A percentile compares a stretch with the other conserved stretches of the same genome.
Conservation (phyloP, 768 basidiomycete species). For the Lentinula detonsa region DNA sequence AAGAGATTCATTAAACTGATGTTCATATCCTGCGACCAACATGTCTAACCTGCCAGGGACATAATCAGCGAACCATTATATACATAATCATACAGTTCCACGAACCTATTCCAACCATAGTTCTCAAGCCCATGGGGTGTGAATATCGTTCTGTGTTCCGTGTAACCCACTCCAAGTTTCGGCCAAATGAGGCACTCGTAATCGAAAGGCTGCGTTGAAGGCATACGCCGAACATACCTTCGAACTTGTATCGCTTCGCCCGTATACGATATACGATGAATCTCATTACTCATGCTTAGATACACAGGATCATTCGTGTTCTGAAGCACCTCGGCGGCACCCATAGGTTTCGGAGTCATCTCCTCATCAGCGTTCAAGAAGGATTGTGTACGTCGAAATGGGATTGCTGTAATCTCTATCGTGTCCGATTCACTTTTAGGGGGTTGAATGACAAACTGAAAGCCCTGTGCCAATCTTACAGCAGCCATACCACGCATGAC, state of each 20-base stretch:
- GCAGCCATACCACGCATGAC: slow-evolving; percentile 95
- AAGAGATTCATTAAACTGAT: slow-evolving; percentile 72
- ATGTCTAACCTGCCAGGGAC: slow-evolving; percentile 60
- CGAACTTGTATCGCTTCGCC: slow-evolving; percentile 88
- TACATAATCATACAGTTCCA: not conserved
- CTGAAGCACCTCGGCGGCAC: slow-evolving; percentile 60
- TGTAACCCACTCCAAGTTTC: slow-evolving; percentile 82
- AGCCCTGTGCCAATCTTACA: slow-evolving; percentile 87
- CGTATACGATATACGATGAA: slow-evolving; percentile 87
- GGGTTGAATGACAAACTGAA: slow-evolving; percentile 79
- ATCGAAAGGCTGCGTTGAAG: slow-evolving; percentile 50
- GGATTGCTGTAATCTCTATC: slow-evolving; percentile 25
- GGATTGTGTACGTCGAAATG: slow-evolving; percentile 44
- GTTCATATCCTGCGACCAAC: slow-evolving; percentile 79
- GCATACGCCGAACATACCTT: slow-evolving; percentile 74
- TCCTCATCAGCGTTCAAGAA: slow-evolving; percentile 52
- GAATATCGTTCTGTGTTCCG: slow-evolving; percentile 70
- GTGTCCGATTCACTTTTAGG: slow-evolving; percentile 16
- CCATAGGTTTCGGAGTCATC: slow-evolving; percentile 45
- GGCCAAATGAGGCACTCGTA: slow-evolving; percentile 96
- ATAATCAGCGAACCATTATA: not conserved
- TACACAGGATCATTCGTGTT: slow-evolving; percentile 67
- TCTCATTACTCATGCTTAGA: slow-evolving; percentile 92
- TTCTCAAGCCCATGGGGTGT: slow-evolving; percentile 74
- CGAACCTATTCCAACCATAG: slow-evolving; percentile 83